Conservation (phyloP, 179 eudicot species). For the Beta corolliflora region DNA sequence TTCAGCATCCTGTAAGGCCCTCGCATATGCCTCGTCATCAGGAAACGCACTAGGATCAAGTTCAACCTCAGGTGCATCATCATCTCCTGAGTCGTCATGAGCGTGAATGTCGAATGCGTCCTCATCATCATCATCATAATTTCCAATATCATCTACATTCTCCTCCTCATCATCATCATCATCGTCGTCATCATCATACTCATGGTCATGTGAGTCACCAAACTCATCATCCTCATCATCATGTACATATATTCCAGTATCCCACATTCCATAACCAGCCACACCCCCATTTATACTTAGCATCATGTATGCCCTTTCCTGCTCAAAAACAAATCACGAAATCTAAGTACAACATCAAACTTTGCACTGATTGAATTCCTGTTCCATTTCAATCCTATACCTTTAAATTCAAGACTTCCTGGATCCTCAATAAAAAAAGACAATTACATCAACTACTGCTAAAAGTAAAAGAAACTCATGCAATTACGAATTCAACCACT, state of each 20-base stretch:
- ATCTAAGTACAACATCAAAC: neutral
- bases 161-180: slow-evolving; percentile 37
- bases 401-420: no score
- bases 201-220: slow-evolving; percentile 52
- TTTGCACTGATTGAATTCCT: neutral
- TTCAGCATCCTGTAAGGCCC: slow-evolving; percentile 98
- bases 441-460: no score
- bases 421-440: no score
- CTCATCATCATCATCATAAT: slow-evolving; percentile 42
- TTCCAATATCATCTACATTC: slow-evolving; percentile 39
- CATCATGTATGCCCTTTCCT: slow-evolving; percentile 98
- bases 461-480: no score
- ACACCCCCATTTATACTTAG: slow-evolving; percentile 64
- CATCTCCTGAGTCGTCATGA: slow-evolving; percentile 49
- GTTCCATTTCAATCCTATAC: neutral
- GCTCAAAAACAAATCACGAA: slow-evolving; percentile 23
- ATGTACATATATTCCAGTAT: slow-evolving; percentile 52
- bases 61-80: slow-evolving; percentile 40
- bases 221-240: slow-evolving; percentile 49
- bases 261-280: slow-evolving; percentile 73
- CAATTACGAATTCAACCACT: no score
- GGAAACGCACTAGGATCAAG: slow-evolving; percentile 70
- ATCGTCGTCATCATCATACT: slow-evolving; percentile 35
- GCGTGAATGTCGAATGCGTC: slow-evolving; percentile 77
- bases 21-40: slow-evolving; percentile 90